Evolutionary conservation across 2,329 filamentous ascomycete genomes (phyloP).

Genomic region (Diplocarpon mali): DNA sequence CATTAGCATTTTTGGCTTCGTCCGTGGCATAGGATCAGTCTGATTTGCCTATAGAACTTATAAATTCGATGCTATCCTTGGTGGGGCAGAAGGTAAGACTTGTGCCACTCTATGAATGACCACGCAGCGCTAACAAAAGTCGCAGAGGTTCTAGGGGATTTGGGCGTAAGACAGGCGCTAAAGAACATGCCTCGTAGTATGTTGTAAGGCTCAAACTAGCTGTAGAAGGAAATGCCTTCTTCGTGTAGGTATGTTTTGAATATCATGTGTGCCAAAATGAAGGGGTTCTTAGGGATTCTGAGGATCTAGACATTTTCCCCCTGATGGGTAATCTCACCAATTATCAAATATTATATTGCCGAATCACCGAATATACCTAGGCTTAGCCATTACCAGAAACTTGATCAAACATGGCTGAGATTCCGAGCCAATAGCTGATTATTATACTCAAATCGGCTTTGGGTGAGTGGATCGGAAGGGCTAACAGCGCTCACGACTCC

Average conservation of each 20-base stretch:
- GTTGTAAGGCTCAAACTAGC: slow-evolving; percentile 38
- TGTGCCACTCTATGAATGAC: not conserved
- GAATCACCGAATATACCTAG: no score
- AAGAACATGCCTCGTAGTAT: slow-evolving; percentile 77
- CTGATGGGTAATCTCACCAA: no score
- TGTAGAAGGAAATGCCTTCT: no score
- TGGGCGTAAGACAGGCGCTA: slow-evolving; percentile 76
- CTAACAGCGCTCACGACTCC: no score
- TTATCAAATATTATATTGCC: no score
- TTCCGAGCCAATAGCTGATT: no score
- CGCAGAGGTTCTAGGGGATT: slow-evolving; percentile 62
- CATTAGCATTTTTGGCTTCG: not conserved
- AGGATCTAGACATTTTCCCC: not conserved
- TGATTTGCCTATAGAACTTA: slow-evolving; percentile 12
- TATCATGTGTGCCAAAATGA: not conserved
- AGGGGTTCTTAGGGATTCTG: not conserved
- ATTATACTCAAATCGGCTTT: no score
- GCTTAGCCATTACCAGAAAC: no score
- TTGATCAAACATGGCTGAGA: no score
- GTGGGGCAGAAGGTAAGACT: slow-evolving; percentile 51
- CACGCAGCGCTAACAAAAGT: slow-evolving; percentile 1
- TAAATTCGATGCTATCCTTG: slow-evolving; percentile 70
- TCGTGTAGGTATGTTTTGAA: not conserved
- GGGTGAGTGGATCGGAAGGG: no score
- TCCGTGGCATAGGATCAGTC: no score